Evolutionary conservation across 331 rosid species (phyloP), one percentile per base, ranked within the genome.

Genomic region (Stylosanthes scabra): DNA sequence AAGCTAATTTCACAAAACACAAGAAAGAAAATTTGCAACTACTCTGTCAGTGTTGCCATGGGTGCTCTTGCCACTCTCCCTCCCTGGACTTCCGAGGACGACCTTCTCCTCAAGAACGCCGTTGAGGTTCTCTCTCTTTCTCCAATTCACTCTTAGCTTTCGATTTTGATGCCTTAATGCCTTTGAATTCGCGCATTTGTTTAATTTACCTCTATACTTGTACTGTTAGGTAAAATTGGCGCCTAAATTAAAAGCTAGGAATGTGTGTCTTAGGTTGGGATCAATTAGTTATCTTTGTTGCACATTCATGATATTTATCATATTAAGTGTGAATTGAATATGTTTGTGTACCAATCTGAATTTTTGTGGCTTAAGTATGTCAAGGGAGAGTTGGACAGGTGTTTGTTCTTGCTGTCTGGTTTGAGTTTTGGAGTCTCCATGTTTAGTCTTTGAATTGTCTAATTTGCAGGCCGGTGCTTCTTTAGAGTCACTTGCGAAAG

Each of bases 401-500:
- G 15, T 64, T 3, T 62, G 10, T n/a, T 41, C 37, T 15, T 40
- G 15, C 57, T 20, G 37, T 52, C 16, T 67, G 59, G 70, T n/a
- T 70, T 41, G 29, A 11, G 44, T 31, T 60, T 41, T 54, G 52
- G 56, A 40, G 50, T 5, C 11, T 46, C 3, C 16, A 12, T 59
- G 67, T 76, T 73, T 64, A 49, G 73, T 77, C n/a, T 59, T 78
- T 60, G 3, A 10, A 14, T 12, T 31, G 66, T 27, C 61, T 56
- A n/a, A 54, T 81, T 66, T 82, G 51, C 84, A 95, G 99, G 92
- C 88, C 6, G 98, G 98, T 78, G 99, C 99, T 86, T 95, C 99
- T 25, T 83, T 95, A 78, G 99, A 95, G 74, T 89, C 99, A 60
- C 97, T 95, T 69, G 98, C 99, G 5, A 95, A 95, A 80, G 99